Evolutionary conservation across 202 grass and related monocot genomes (phyloP), one percentile per base, ranked within the genome.

Genomic region (Cymbopogon flexuosus): DNA sequence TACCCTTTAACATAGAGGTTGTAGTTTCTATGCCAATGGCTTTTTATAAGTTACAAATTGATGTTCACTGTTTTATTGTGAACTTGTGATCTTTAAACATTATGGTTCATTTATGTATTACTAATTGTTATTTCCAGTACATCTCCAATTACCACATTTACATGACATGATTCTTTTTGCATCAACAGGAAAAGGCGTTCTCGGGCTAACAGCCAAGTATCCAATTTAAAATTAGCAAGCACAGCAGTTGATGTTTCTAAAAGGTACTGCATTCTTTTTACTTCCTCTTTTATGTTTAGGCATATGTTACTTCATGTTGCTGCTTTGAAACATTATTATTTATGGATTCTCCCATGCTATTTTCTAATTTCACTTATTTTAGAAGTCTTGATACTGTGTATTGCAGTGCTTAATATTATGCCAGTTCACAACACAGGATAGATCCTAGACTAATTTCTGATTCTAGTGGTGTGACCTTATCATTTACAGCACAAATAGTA

Each of bases 121-220:
- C 47, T 27, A 8, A 15, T 52, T 40, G 33, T 5, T 18, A 51
- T 77, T 58, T 23, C 43, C 5, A 33, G 14, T 77, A 34, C 16
- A 40, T 67, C 78, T 77, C 68, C 14, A 73, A 19, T 8, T 75
- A 3, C 49, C 36, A 19, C 47, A n/a, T 29, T 71, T 71, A 73
- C 39, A 41, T 84, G 68, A n/a, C 15, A 69, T 69, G 33, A 1
- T 18, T 62, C 40, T 76, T 86, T 69, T 39, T 75, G 29, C 74
- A 63, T 80, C 74, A 83, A 76, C 83, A 99, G 96, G 74, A 96
- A 76, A 89, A 82, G 86, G 49, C 75, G 40, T 75, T 66, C 86
- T 69, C 83, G 77, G 49, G 39, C 71, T 71, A 84, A 51, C 7
- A 81, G 39, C 68, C 83, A 88, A 77, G 81, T 62, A 43, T 80